Evolutionary conservation across 768 basidiomycete species (phyloP), one percentile per base, ranked within the genome.

Genomic region (Pisolithus albus): DNA sequence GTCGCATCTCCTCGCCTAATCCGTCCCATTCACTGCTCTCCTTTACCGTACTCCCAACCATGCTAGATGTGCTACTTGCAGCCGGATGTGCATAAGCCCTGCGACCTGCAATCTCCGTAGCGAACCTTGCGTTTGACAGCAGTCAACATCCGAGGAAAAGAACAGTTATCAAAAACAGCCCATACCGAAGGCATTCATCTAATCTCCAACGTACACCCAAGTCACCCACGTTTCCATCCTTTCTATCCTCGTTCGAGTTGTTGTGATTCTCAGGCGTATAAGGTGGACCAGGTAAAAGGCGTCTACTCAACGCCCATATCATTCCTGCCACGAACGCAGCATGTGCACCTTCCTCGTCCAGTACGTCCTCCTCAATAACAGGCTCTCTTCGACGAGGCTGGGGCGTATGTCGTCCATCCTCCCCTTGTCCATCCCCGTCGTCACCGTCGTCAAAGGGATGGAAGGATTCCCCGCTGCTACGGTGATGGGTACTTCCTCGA

Each of bases 261-360:
- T 37, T 49, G 30, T 30, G 45, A 8, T 37, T 34, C 4, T 58
- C 58, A 4, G 83, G 86, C 8, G 81, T 82, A 65, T 87, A 92
- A n/a, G 87, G 90, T 8, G 78, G 67, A 0, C 90, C 88, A 30
- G 89, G 89, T 44, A 83, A 68, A 48, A 89, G 69, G 42, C 81
- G 75, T 57, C 88, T 71, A 50, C 83, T 89, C 57, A 92, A 63
- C 0, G 88, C 81, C 65, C 81, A 92, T 50, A 92, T 86, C 88
- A 92, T 91, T 7, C 88, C 90, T 0, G 86, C 83, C n/a, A 89
- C 78, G 58, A 90, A 90, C 3, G 88, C 88, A 52, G 87, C 84
- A 57, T 90, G 85, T 1, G 85, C 83, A 1, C 88, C 88, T 9
- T 83, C 78, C 57, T 90, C 88, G 60, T 89, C 88, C 7, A 82